These are phyloP conservation scores for Ceratobasidium sp. DNA, from an alignment of 1,284 basidiomycete species.

Conservation along the genomic window DNA sequence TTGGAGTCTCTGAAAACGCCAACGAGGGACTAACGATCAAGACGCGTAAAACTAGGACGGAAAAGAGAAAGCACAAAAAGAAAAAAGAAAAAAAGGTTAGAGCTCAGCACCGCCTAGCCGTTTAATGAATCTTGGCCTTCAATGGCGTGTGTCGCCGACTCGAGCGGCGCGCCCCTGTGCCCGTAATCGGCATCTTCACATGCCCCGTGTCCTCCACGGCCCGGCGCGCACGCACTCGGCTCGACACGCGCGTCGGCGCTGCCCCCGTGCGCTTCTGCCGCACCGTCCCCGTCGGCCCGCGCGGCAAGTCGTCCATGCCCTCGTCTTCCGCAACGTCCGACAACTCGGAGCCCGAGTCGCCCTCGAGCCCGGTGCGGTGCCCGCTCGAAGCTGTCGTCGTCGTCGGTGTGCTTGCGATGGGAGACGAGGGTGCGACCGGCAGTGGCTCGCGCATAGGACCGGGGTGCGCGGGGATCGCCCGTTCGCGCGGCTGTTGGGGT, in stretches of 20 bases:
- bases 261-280: slow-evolving; percentile 19
- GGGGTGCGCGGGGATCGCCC: slow-evolving; percentile 22
- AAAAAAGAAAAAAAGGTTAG: slow-evolving; percentile 8
- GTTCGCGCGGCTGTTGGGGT: slow-evolving; percentile 33
- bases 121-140: slow-evolving; percentile 22
- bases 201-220: slow-evolving; percentile 14
- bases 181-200: slow-evolving; percentile 39
- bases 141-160: slow-evolving; percentile 34
- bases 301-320: slow-evolving; percentile 1
- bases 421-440: slow-evolving; percentile 20
- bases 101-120: neutral
- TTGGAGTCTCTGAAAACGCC: slow-evolving; percentile 2
- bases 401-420: slow-evolving; percentile 15
- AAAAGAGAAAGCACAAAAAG: neutral
- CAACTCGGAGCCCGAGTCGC: slow-evolving; percentile 22
- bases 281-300: slow-evolving; percentile 30
- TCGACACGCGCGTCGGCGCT: slow-evolving; percentile 26
- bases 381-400: slow-evolving; percentile 11
- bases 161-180: slow-evolving; percentile 18
- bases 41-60: slow-evolving; percentile 22
- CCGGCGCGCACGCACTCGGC: slow-evolving; percentile 26
- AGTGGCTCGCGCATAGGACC: slow-evolving; percentile 40
- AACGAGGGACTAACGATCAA: slow-evolving; percentile 6
- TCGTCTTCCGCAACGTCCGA: slow-evolving; percentile 17
- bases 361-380: slow-evolving; percentile 5